A percentile compares a stretch with the other conserved stretches of the same genome.
phyloP scores from a whole-genome alignment of 768 basidiomycete genomes.

The Trametes meyenii region DNA sequence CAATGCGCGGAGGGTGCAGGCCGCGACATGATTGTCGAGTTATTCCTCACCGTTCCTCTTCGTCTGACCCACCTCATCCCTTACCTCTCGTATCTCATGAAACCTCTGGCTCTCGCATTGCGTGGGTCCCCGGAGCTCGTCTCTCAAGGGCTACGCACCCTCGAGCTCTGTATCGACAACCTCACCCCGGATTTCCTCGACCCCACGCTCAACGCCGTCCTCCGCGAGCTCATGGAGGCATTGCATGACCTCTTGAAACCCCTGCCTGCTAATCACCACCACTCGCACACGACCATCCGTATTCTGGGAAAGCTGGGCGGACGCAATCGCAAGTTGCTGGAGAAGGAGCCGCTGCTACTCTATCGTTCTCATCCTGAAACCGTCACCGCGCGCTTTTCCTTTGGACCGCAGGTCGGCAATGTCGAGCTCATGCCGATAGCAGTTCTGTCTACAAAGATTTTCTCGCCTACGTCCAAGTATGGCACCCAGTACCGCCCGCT shows the following conservation, averaged over 20 bases:
- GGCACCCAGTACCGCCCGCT: slow-evolving; percentile 49
- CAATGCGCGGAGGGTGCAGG: slow-evolving; percentile 79
- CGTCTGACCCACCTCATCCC: slow-evolving; percentile 95
- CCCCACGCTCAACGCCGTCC: slow-evolving; percentile 89
- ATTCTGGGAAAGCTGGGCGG: slow-evolving; percentile 97
- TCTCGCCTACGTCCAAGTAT: slow-evolving; percentile 41
- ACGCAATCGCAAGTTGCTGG: slow-evolving; percentile 83
- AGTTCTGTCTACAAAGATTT: slow-evolving; percentile 61
- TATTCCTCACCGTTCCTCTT: slow-evolving; percentile 95
- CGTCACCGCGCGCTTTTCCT: slow-evolving; percentile 72
- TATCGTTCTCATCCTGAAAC: slow-evolving; percentile 73
- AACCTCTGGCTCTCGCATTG: slow-evolving; percentile 89
- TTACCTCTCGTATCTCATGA: slow-evolving; percentile 94
- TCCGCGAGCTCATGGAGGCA: slow-evolving; percentile 93
- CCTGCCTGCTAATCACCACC: slow-evolving; percentile 83
- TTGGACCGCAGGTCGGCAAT: slow-evolving; percentile 63
- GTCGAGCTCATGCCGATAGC: slow-evolving; percentile 71
- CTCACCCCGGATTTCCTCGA: slow-evolving; percentile 97
- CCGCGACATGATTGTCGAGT: slow-evolving; percentile 93
- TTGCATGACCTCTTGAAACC: slow-evolving; percentile 91
- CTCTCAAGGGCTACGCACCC: slow-evolving; percentile 91
- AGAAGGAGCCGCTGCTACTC: slow-evolving; percentile 74
- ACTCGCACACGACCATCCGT: slow-evolving; percentile 92
- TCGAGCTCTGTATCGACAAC: slow-evolving; percentile 99
- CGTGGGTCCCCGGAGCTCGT: slow-evolving; percentile 87